phyloP scores from a whole-genome alignment of 2,329 filamentous ascomycete species.

The Fusarium citri region DNA sequence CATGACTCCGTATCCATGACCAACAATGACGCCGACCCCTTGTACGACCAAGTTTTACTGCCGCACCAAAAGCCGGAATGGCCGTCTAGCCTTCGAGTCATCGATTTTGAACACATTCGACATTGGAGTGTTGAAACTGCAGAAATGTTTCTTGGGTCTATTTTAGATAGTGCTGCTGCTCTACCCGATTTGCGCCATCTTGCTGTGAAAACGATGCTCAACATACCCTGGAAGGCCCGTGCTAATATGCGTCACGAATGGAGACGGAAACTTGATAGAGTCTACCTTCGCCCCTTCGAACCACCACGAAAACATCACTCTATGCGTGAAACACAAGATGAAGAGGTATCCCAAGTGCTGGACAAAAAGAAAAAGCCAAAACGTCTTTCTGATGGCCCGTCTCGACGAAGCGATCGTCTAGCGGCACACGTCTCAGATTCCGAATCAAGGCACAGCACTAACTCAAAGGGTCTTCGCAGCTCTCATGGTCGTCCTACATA shows the following conservation, averaged over 20 bases:
- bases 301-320: conserved; percentile 53
- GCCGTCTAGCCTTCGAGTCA: conserved; percentile 76
- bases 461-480: conserved; percentile 32
- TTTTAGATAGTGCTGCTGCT: conserved; percentile 76
- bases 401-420: conserved; percentile 55
- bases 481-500: conserved; percentile 51
- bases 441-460: conserved; percentile 39
- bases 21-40: conserved; percentile 75
- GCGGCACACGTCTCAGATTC: conserved; percentile 46
- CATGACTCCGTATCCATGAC: conserved; percentile 65
- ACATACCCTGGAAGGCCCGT: conserved; percentile 84
- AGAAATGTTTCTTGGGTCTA: conserved; percentile 80
- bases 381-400: conserved; percentile 41
- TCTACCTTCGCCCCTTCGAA: conserved; percentile 68
- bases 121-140: conserved; percentile 78
- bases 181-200: conserved; percentile 77
- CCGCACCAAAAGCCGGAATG: conserved; percentile 77
- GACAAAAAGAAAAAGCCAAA: conserved; percentile 36
- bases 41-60: conserved; percentile 76
- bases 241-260: conserved; percentile 83
- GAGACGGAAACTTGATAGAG: conserved; percentile 74
- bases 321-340: conserved; percentile 30
- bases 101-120: conserved; percentile 82
- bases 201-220: conserved; percentile 80
- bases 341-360: neutral